Conservation (phyloP, 495 filamentous ascomycete species). For the Bacidia rubella region DNA sequence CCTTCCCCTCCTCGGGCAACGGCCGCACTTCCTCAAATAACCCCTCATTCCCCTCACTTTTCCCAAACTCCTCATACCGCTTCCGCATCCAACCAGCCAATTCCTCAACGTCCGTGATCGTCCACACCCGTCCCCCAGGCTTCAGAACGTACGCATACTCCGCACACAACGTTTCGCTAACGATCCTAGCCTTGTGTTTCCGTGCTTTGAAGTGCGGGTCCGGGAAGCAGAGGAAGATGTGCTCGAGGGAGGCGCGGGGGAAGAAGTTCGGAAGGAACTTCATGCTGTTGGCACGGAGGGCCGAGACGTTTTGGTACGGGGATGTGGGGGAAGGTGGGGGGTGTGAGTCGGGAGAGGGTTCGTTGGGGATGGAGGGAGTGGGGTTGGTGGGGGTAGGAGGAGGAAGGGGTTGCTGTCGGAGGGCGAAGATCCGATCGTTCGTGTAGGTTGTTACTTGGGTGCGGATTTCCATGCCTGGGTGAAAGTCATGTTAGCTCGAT, state of each 20-base stretch:
- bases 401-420: constrained; percentile 47
- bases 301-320: constrained; percentile 72
- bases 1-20: constrained; percentile 7
- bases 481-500: too few species aligned
- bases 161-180: constrained; percentile 71
- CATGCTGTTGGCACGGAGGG: constrained; percentile 88
- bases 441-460: constrained; percentile 80
- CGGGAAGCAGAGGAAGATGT: constrained; percentile 95
- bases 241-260: constrained; percentile 53
- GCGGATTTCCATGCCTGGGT: constrained; percentile 73
- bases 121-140: constrained; percentile 79
- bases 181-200: constrained; percentile 92
- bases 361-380: constrained; percentile 11
- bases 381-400: constrained; percentile 17
- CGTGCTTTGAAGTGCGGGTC: constrained; percentile 96
- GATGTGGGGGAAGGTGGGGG: constrained; percentile 22
- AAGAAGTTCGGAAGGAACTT: constrained; percentile 98
- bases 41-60: constrained; percentile 37
- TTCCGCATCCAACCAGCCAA: constrained; percentile 83
- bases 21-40: constrained; percentile 28
- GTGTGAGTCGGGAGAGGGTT: constrained; percentile 7
- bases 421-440: constrained; percentile 66
- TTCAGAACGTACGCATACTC: constrained; percentile 85
- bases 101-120: constrained; percentile 94
- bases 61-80: constrained; percentile 64